phyloP scores from a whole-genome alignment of 306 rosid genomes.

The Medicago ruthenica region DNA sequence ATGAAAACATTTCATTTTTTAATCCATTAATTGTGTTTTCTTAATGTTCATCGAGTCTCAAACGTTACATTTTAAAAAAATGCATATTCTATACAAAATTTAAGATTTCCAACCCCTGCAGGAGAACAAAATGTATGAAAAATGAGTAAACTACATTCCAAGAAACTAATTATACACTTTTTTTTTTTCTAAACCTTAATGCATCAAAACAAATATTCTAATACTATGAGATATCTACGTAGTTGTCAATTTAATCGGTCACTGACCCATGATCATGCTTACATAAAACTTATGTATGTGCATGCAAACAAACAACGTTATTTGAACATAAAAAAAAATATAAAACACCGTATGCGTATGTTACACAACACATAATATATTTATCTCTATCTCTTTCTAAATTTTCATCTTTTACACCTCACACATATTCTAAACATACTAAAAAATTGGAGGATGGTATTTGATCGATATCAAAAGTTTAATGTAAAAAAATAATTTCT shows the following conservation, averaged over 20 bases:
- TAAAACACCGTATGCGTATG: no score
- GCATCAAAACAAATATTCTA: no score
- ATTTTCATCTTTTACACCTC: no score
- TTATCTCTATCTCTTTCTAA: no score
- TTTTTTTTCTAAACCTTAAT: background rate
- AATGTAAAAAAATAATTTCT: no score
- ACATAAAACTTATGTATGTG: background rate
- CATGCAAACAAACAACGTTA: no score
- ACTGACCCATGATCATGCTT: background rate
- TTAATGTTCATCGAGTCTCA: background rate
- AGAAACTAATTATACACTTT: background rate
- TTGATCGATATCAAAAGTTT: no score
- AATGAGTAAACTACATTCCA: background rate
- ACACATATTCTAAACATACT: no score
- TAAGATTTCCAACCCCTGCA: background rate
- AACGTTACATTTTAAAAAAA: background rate
- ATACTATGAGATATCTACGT: background rate
- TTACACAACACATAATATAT: no score
- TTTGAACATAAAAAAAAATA: no score
- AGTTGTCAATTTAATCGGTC: background rate
- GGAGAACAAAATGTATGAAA: background rate
- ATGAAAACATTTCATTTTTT: background rate
- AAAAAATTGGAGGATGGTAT: no score
- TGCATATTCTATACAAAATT: background rate
- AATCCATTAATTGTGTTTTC: background rate